Evolutionary conservation across 257 asterid species (phyloP), one percentile per base, ranked within the genome.

Genomic region (Paraleonurus japonicus): DNA sequence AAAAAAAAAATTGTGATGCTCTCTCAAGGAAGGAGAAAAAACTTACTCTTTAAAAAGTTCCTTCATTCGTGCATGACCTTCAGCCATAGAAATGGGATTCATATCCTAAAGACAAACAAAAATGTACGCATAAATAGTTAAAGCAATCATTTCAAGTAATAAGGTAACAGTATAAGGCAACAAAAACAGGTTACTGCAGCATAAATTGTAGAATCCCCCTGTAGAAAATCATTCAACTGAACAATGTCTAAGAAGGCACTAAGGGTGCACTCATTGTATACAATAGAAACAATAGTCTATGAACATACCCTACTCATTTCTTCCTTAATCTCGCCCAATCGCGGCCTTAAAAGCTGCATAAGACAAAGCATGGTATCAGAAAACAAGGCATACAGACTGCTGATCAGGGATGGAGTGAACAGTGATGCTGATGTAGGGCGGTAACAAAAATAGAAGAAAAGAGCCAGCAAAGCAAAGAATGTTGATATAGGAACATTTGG

Each of bases 311-410:
- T 85, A 78, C 57, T 78, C 51, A 92, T 85, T 74, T 92, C 98
- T 75, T 86, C 83, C 78, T 84, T 86, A 59, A 92, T 77, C 84
- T 71, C 90, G 84, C 88, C 92, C 83, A 92, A 60, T 30, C 74
- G 78, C 7, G 98, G 98, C 81, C 88, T 81, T 71, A 92, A 54
- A 76, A 92, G 87, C 98, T 89, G 96, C 85, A 81, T 19, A 82
- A 54, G 69, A 74, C 30, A 63, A 62, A 63, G 63, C 37, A 53
- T 24, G 26, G 24, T 16, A 28, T 78, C 37, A 73, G 50, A 22
- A 4, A 66, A 16, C 28, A 20, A 12, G 28, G 67, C 59, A 73
- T 4, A 51, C 45, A 73, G 9, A 37, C 24, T 37, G 45, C 45
- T 37, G 12, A 9, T 8, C 65, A n/a, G 16, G 23, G 32, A 71